phyloP scores from a whole-genome alignment of 371 early-diverging fungal genomes.

The Rhizopus arrhizus region DNA sequence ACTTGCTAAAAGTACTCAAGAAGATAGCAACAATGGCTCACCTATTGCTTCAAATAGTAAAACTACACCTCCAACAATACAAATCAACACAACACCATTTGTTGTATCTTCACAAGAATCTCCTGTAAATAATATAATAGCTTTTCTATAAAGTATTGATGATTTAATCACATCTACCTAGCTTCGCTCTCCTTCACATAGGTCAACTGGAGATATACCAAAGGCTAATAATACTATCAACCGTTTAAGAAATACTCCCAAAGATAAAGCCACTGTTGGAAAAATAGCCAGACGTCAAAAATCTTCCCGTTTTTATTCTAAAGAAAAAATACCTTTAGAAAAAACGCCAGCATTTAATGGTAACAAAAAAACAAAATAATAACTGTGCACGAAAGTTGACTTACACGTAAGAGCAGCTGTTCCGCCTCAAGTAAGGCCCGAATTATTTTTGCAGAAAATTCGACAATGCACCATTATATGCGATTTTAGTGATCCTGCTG shows the following conservation, averaged over 20 bases:
- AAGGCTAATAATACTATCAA: slow-evolving; percentile 73
- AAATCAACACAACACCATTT: neutral
- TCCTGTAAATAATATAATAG: neutral
- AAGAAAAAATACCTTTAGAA: slow-evolving; percentile 80
- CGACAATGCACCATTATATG: slow-evolving; percentile 90
- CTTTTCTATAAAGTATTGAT: neutral
- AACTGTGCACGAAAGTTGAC: too few species aligned
- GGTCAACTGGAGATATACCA: slow-evolving; percentile 39
- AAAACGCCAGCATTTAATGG: slow-evolving; percentile 78
- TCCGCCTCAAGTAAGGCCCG: slow-evolving; percentile 69
- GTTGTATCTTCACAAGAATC: neutral
- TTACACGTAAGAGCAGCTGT: slow-evolving; percentile 60
- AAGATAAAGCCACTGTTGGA: slow-evolving; percentile 79
- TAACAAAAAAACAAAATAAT: slow-evolving; percentile 31
- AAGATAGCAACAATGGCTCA: neutral
- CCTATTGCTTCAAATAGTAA: slow-evolving; percentile 5
- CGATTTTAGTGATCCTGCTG: slow-evolving; percentile 88
- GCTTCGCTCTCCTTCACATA: slow-evolving; percentile 28
- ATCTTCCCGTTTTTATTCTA: slow-evolving; percentile 85
- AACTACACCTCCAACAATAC: neutral
- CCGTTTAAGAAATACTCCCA: slow-evolving; percentile 79
- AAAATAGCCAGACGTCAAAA: slow-evolving; percentile 85
- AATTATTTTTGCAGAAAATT: slow-evolving; percentile 87
- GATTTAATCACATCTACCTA: neutral
- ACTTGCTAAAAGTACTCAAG: neutral